Conservation (phyloP, 805 yeast species). For the Pichia occidentalis region DNA sequence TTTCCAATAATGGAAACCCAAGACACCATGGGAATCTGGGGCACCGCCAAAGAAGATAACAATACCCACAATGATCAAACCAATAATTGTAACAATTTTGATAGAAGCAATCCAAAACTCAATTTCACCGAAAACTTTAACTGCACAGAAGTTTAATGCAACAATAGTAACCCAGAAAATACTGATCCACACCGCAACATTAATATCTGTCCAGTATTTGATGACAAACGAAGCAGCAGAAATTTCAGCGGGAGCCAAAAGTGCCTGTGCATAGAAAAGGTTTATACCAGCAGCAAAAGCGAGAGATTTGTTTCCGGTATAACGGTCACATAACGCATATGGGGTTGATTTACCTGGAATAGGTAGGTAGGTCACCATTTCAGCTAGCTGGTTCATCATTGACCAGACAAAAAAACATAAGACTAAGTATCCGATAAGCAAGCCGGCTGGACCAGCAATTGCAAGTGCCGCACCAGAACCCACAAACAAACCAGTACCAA, state of each 20-base stretch:
- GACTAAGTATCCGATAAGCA: constrained; percentile 52
- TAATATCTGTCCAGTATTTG: constrained; percentile 48
- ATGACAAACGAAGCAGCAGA: constrained; percentile 58
- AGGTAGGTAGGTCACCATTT: constrained; percentile 56
- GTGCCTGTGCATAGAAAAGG: constrained; percentile 30
- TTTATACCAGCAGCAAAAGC: constrained; percentile 33
- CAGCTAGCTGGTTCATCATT: constrained; percentile 59
- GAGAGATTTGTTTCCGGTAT: constrained; percentile 25
- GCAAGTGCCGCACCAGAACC: constrained; percentile 42
- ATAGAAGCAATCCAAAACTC: constrained; percentile 63
- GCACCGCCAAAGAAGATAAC: constrained; percentile 61
- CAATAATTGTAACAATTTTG: constrained; percentile 59
- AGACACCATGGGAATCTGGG: constrained; percentile 43
- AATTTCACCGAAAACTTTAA: constrained; percentile 35
- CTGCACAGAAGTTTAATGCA: constrained; percentile 42
- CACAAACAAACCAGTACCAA: constrained; percentile 58
- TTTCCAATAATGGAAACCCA: constrained; percentile 65
- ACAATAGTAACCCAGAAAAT: constrained; percentile 43
- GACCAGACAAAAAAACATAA: constrained; percentile 59
- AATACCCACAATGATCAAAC: constrained; percentile 49
- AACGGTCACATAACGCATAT: constrained; percentile 24
- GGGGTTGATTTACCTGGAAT: constrained; percentile 44
- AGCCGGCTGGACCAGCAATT: constrained; percentile 28
- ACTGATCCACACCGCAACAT: constrained; percentile 54
- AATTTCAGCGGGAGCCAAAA: constrained; percentile 41